These are phyloP conservation scores for Fusarium equiseti DNA, from an alignment of 2,329 filamentous ascomycete genomes.

Conservation along the genomic window DNA sequence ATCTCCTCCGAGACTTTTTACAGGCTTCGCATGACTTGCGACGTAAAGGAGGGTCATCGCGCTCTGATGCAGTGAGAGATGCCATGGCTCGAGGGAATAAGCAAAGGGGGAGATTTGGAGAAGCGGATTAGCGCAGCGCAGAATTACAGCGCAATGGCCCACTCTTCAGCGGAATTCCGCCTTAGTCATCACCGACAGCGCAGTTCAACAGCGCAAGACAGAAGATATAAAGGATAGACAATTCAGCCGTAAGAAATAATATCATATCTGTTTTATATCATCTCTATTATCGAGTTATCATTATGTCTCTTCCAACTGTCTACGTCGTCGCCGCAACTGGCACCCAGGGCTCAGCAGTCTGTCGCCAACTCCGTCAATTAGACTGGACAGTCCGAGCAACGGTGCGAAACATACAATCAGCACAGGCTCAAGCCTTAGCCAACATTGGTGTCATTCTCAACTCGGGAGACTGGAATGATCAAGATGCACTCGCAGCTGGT, in stretches of 20 bases:
- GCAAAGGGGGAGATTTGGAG: background rate
- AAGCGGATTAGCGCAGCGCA: slow-evolving; percentile 2
- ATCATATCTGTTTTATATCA: accelerated
- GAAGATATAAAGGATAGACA: background rate
- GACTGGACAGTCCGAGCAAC: slow-evolving; percentile 2
- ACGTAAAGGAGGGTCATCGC: background rate
- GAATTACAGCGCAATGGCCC: background rate
- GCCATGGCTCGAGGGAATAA: background rate
- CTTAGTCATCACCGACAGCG: background rate
- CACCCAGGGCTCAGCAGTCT: slow-evolving; percentile 9
- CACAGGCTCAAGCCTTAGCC: background rate
- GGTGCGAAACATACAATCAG: background rate
- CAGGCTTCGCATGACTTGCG: slow-evolving; percentile 13
- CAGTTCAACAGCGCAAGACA: background rate
- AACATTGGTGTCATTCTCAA: background rate
- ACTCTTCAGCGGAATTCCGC: slow-evolving; percentile 9
- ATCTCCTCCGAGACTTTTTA: background rate
- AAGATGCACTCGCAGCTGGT: background rate
- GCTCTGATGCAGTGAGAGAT: background rate
- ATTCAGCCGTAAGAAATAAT: accelerated
- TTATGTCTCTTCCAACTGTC: background rate
- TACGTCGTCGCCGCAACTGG: slow-evolving; percentile 8
- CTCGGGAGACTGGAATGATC: background rate
- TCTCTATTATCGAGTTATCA: accelerated
- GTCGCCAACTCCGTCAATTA: slow-evolving; percentile 3